Evolutionary conservation across 805 yeast genomes (phyloP).

Genomic region (Torulaspora quercuum): DNA sequence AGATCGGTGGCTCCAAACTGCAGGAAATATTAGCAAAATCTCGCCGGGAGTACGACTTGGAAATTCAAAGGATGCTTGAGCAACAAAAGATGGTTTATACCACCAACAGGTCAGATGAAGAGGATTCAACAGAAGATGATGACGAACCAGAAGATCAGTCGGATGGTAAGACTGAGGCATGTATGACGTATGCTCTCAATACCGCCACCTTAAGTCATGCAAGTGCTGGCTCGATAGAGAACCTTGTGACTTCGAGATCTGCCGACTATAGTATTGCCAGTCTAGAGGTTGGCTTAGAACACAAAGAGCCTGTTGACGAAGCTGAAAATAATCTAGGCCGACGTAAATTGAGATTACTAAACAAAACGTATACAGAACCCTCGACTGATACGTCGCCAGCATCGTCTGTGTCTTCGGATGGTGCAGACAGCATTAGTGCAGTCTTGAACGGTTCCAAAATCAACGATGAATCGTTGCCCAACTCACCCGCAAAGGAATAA

Average conservation of each 20-base stretch:
- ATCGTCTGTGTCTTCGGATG: slow-evolving; percentile 18
- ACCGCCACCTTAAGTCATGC: too few relatives aligned
- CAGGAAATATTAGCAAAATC: slow-evolving; percentile 43
- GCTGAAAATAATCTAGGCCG: slow-evolving; percentile 24
- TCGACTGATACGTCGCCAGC: slow-evolving; percentile 14
- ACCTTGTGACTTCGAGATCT: slow-evolving; percentile 6
- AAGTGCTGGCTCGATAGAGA: slow-evolving; percentile 9
- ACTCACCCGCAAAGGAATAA: slow-evolving; percentile 7
- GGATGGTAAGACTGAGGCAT: not conserved
- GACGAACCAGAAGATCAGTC: slow-evolving; percentile 18
- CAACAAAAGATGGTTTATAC: slow-evolving; percentile 30
- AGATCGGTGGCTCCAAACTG: slow-evolving; percentile 50
- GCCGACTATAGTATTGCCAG: slow-evolving; percentile 23
- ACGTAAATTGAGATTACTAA: slow-evolving; percentile 31
- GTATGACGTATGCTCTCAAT: not conserved
- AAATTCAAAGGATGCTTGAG: slow-evolving; percentile 22
- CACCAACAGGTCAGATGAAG: slow-evolving; percentile 27
- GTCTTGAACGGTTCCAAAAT: slow-evolving; percentile 10
- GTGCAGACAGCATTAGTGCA: slow-evolving; percentile 15
- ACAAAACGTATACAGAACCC: slow-evolving; percentile 23
- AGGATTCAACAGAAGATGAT: slow-evolving; percentile 17
- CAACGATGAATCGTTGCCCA: slow-evolving; percentile 7
- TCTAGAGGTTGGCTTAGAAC: slow-evolving; percentile 27
- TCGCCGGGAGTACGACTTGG: slow-evolving; percentile 34
- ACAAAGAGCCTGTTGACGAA: slow-evolving; percentile 9